Evolutionary conservation across 139 green algal genomes (phyloP).

Genomic region (Tetratostichococcus sp.): DNA sequence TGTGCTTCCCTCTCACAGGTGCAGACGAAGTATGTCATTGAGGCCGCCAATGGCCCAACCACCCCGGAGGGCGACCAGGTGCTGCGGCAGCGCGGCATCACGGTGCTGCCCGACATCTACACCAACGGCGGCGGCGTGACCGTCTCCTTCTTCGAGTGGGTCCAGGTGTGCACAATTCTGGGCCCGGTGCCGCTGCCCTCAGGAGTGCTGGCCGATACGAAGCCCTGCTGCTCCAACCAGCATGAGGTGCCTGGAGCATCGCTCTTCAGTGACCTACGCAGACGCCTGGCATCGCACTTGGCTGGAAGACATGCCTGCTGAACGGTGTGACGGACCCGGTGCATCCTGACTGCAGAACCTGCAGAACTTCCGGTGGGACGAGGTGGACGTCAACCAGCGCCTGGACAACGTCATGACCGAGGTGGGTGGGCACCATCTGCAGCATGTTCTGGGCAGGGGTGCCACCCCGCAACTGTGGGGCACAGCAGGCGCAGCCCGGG

Average conservation of each 20-base stretch:
- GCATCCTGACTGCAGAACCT: conserved; percentile 37
- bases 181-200: no score
- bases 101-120: conserved; percentile 73
- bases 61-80: conserved; percentile 63
- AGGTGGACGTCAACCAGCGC: conserved; percentile 60
- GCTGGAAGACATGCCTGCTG: no score
- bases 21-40: conserved; percentile 55
- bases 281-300: no score
- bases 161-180: not conserved
- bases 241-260: no score
- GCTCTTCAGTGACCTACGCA: no score
- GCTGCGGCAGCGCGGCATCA: conserved; percentile 61
- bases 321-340: no score
- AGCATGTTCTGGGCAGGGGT: not conserved
- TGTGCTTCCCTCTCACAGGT: not conserved
- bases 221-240: no score
- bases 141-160: conserved; percentile 44
- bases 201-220: no score
- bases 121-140: conserved; percentile 54
- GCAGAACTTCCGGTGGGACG: conserved; percentile 56
- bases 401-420: conserved; percentile 36
- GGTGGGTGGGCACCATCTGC: not conserved
- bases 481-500: no score
- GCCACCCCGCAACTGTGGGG: not conserved
- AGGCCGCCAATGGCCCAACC: conserved; percentile 81